Base-by-base conservation (phyloP, 371 early-diverging fungal genomes). In the Zychaea mexicana region DNA sequence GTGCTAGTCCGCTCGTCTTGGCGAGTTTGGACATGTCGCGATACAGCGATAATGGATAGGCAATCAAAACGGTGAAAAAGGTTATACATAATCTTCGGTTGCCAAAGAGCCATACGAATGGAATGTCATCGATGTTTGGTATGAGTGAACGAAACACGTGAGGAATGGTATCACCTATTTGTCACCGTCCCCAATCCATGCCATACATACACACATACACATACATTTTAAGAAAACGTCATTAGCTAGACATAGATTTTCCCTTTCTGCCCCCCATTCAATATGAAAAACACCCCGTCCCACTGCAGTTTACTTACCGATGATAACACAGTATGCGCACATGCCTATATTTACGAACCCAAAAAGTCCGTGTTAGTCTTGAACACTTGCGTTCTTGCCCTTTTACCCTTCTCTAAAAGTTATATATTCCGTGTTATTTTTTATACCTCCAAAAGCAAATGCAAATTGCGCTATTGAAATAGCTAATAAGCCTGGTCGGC, bases 121-220 rank as follows among this genome's bases (percentile, higher is more conserved):
- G 84, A 31, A 79, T 74, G 22, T 77, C 61, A 15, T 77, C 74
- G 21, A 90, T 83, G 3, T 73, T 67, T 0, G 91, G 91, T 58
- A 89, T 73, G 8, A 92, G 61, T 3, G 90, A 85, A 26, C 81
- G 71, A 33, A 92, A 76, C 8, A 92, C 93, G 56, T 87, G 87
- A 21, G 93, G 93, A 59, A 92, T 74, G 3, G 93, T 93, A 62
- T 93, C 93, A 53, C 92, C 89, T 82, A n/a, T n/a, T n/a, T n/a
- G n/a, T n/a, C n/a, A n/a, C n/a, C n/a, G n/a, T n/a, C n/a, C 8
- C 12, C 33, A 33, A 33, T 33, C 33, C 33, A 33, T 33, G 33
- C 10, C n/a, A 39, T 39, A 39, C n/a, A 33, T 28, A 54, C 28
- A 52, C 9, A 54, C 33, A 39, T 17, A 38, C 7, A 54, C 39